Conservation (phyloP, 192 early-diverging fungal genomes). For the Podila clonocystis region DNA sequence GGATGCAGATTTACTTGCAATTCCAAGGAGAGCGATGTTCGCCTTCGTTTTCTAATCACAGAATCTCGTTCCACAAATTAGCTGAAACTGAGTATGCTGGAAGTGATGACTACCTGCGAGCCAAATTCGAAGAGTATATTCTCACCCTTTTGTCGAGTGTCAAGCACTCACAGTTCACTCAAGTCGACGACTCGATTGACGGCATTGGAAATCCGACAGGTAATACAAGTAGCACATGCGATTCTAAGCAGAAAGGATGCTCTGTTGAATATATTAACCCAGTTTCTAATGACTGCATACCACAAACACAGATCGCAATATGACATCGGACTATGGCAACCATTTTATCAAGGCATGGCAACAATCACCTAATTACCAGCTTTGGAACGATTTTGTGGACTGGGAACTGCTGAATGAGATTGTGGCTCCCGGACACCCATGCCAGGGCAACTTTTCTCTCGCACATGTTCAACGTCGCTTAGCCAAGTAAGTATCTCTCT, state of each 20-base stretch:
- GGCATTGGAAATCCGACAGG: constrained; percentile 27
- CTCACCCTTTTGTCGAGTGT: constrained; percentile 72
- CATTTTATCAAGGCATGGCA: constrained; percentile 75
- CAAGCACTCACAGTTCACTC: constrained; percentile 61
- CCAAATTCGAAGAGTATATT: constrained; percentile 80
- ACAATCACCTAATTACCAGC: constrained; percentile 68
- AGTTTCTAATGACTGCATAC: no score
- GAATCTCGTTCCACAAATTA: background rate
- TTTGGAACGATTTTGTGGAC: constrained; percentile 71
- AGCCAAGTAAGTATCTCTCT: constrained; percentile 55
- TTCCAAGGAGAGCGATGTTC: background rate
- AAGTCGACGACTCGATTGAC: constrained; percentile 36
- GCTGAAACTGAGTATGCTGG: constrained; percentile 76
- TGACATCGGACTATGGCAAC: constrained; percentile 70
- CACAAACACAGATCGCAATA: constrained; percentile 55
- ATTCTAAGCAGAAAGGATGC: no score
- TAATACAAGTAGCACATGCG: background rate
- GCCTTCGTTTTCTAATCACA: background rate
- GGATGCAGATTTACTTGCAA: background rate
- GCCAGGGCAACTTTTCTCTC: constrained; percentile 61
- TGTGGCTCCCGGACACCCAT: constrained; percentile 63
- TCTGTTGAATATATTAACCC: no score
- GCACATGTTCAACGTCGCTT: constrained; percentile 59
- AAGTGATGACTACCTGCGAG: constrained; percentile 81
- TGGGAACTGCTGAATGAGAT: constrained; percentile 66